These are phyloP conservation scores for Oligophagozyma castellii DNA, from an alignment of 1,139 yeast genomes.

Conservation along the genomic window DNA sequence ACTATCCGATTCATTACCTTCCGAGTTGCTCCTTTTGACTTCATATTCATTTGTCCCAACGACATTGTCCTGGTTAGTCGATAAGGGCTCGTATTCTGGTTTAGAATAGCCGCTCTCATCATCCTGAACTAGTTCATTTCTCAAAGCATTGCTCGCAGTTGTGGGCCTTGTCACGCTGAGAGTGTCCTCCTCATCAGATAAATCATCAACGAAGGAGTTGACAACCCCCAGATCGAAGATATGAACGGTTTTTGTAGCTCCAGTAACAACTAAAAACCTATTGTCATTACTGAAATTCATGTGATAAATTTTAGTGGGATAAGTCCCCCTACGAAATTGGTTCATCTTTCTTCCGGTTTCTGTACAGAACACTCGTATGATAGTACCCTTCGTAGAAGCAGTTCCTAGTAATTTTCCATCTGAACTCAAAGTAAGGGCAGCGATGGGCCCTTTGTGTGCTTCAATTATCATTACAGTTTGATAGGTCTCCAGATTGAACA, in stretches of 20 bases:
- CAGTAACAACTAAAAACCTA: slow-evolving; percentile 64
- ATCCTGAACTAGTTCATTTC: slow-evolving; percentile 9
- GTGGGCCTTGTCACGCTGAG: neutral
- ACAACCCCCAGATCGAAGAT: slow-evolving; percentile 47
- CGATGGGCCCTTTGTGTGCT: slow-evolving; percentile 81
- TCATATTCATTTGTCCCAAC: slow-evolving; percentile 21
- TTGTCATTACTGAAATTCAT: slow-evolving; percentile 69
- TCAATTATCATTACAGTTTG: slow-evolving; percentile 85
- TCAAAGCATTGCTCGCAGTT: neutral
- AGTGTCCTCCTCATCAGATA: slow-evolving; percentile 1
- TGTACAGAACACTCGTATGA: slow-evolving; percentile 75
- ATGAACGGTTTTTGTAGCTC: slow-evolving; percentile 89
- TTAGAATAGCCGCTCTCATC: slow-evolving; percentile 27
- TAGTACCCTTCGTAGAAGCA: slow-evolving; percentile 92
- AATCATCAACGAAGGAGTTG: neutral
- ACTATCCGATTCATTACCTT: slow-evolving; percentile 10
- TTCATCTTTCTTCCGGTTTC: slow-evolving; percentile 70
- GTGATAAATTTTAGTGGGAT: slow-evolving; percentile 80
- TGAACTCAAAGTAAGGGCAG: slow-evolving; percentile 60
- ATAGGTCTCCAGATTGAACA: slow-evolving; percentile 61
- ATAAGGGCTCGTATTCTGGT: slow-evolving; percentile 20
- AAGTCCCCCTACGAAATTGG: slow-evolving; percentile 90
- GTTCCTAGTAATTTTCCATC: slow-evolving; percentile 84
- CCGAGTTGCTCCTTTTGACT: too few relatives aligned
- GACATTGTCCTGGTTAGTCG: slow-evolving; percentile 23